Evolutionary conservation across 495 filamentous ascomycete species (phyloP), one percentile per base, ranked within the genome.

Genomic region (Friedmanniomyces endolithicus): DNA sequence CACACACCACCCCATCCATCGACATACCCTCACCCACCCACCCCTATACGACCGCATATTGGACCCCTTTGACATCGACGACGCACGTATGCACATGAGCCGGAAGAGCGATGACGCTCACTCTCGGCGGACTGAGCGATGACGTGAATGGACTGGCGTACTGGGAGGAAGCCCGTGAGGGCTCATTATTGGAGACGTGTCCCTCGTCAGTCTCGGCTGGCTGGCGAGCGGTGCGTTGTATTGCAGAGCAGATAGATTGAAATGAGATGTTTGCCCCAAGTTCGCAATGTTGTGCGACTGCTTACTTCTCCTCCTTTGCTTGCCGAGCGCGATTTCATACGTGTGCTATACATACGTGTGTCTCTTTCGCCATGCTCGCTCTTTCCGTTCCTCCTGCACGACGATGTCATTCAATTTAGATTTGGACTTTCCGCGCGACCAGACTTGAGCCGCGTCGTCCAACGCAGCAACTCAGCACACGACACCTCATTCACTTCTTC

Each of bases 51-150:
- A 16, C 37, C 12, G 2, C 54, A 14, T 4, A 20, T 56, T 60
- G 51, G 33, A 50, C 41, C 52, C 57, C 57, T 60, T 60, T 34
- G 57, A 60, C 57, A 41, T 39, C 54, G 27, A 55, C 45, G 53
- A 48, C 2, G 29, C 45, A 54, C 51, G 40, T 16, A 53, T 45
- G 14, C 14, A 27, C 44, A 22, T 16, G 44, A 43, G 39, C 27
- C 27, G 27, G 4, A 31, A 31, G 9, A 31, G 27, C 27, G 27
- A 4, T 9, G 3, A 31, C 27, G 27, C 27, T 31, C 27, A 31
- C 27, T 31, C 27, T 3, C 39, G 39, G 39, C 39, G 39, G 39
- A 41, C 16, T 22, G 6, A 6, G 19, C 16, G 14, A 41, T 14
- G 39, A 41, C 19, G 14, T 14, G 14, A 41, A 41, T 41, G 16